Percentiles rank a stretch among this genome's conserved stretches.
Evolutionary conservation across 208 protist species (phyloP).

Genomic region (Angomonas deanei): DNA sequence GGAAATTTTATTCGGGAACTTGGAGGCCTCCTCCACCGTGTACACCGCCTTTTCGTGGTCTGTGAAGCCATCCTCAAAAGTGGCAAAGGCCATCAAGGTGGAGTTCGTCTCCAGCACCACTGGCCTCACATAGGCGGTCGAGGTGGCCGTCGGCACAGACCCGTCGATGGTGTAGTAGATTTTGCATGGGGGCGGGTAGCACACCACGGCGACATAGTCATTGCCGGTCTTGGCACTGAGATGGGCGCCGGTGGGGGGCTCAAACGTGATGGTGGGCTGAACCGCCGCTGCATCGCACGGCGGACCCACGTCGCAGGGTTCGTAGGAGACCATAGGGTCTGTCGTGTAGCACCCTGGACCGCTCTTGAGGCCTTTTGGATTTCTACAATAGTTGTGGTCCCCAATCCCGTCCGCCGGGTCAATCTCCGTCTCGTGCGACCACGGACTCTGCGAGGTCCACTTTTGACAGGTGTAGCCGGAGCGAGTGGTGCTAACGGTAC

Average conservation of each 20-base stretch:
- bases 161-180: slow-evolving; percentile 54
- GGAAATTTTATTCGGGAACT: not conserved
- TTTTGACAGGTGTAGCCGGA: slow-evolving; percentile 44
- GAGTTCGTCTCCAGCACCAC: slow-evolving; percentile 29
- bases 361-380: slow-evolving; percentile 30
- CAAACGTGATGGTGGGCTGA: slow-evolving; percentile 24
- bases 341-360: slow-evolving; percentile 49
- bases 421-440: slow-evolving; percentile 28
- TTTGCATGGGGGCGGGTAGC: slow-evolving; percentile 41
- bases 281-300: slow-evolving; percentile 17
- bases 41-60: slow-evolving; percentile 28
- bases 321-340: slow-evolving; percentile 27
- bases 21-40: slow-evolving; percentile 15
- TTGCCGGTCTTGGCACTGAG: slow-evolving; percentile 13
- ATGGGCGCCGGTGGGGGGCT: slow-evolving; percentile 18
- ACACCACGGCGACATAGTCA: slow-evolving; percentile 30
- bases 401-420: slow-evolving; percentile 38
- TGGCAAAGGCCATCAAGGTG: slow-evolving; percentile 31
- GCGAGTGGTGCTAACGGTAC: slow-evolving; percentile 39
- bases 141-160: slow-evolving; percentile 7
- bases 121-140: slow-evolving; percentile 17
- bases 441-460: slow-evolving; percentile 36
- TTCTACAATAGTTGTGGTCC: slow-evolving; percentile 73
- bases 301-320: slow-evolving; percentile 49
- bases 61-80: slow-evolving; percentile 19